phyloP scores from a whole-genome alignment of 305 asterid species.

The Andrographis paniculata region DNA sequence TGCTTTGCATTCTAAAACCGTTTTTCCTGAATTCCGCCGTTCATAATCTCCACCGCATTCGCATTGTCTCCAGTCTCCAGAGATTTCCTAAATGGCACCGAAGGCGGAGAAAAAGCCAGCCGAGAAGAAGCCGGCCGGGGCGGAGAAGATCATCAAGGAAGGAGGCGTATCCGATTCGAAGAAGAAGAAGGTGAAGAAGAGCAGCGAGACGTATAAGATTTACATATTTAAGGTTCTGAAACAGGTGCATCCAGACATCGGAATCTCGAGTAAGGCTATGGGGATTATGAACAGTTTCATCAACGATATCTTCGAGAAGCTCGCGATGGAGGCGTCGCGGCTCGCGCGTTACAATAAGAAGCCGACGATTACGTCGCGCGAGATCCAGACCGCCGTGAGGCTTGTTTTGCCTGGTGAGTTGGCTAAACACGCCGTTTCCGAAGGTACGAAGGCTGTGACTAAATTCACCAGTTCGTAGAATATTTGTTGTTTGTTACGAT shows the following conservation, averaged over 20 bases:
- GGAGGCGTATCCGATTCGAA: conserved; percentile 24
- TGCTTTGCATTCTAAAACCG: no score
- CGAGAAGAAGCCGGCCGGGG: conserved; percentile 16
- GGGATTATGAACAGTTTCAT: conserved; percentile 80
- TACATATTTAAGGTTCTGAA: conserved; percentile 42
- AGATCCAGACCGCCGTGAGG: background rate
- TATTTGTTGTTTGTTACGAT: no score
- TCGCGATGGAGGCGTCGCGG: conserved; percentile 41
- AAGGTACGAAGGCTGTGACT: background rate
- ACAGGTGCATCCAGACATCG: conserved; percentile 42
- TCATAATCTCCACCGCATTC: no score
- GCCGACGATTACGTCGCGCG: conserved; percentile 1
- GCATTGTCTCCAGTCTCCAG: no score
- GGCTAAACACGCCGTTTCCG: background rate
- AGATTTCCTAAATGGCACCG: no score
- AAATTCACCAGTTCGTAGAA: background rate
- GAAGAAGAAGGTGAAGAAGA: conserved; percentile 40
- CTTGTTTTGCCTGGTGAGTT: background rate
- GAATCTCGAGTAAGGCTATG: conserved; percentile 79
- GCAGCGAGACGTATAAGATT: conserved; percentile 39
- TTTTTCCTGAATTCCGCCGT: no score
- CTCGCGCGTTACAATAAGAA: conserved; percentile 11
- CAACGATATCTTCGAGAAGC: conserved; percentile 74
- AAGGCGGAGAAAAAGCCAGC: conserved; percentile 2
- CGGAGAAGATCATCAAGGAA: conserved; percentile 26